Evolutionary conservation across 768 basidiomycete species (phyloP).

Genomic region (Leccinum rimulosum): DNA sequence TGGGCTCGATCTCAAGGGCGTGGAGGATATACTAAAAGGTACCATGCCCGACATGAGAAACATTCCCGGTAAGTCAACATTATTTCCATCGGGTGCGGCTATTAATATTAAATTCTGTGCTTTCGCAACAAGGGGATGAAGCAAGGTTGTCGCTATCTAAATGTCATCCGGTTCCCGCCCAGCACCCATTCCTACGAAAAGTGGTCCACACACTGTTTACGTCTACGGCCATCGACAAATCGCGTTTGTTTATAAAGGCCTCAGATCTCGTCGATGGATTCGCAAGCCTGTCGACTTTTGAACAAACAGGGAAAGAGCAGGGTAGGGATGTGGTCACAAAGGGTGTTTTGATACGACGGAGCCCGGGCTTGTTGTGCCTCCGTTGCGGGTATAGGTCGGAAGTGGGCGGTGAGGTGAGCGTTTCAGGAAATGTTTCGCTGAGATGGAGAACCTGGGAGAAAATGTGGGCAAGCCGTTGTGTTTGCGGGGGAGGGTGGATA

Average conservation of each 20-base stretch:
- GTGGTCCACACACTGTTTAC: constrained; percentile 45
- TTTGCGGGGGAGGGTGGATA: constrained; percentile 71
- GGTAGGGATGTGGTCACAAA: constrained; percentile 65
- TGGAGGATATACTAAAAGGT: constrained; percentile 50
- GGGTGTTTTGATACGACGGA: constrained; percentile 42
- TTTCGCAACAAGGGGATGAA: constrained; percentile 42
- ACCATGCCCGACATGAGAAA: constrained; percentile 20
- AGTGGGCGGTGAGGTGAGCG: constrained; percentile 32
- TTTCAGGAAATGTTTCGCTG: constrained; percentile 35
- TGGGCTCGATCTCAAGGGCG: constrained; percentile 54
- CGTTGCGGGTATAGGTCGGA: constrained; percentile 64
- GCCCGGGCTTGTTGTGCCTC: constrained; percentile 46
- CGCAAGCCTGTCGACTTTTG: constrained; percentile 39
- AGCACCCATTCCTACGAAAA: constrained; percentile 42
- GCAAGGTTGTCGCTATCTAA: constrained; percentile 51
- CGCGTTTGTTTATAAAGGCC: constrained; percentile 70
- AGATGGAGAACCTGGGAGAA: constrained; percentile 65
- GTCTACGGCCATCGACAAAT: constrained; percentile 56
- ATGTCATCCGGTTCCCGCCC: constrained; percentile 53
- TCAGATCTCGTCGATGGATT: constrained; percentile 67
- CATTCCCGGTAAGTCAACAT: constrained; percentile 25
- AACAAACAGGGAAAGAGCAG: constrained; percentile 38
- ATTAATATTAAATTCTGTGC: background rate
- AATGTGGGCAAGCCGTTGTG: constrained; percentile 56
- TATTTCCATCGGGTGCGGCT: background rate